Conservation (phyloP, 306 rosid species). For the Cajanus cajan region DNA sequence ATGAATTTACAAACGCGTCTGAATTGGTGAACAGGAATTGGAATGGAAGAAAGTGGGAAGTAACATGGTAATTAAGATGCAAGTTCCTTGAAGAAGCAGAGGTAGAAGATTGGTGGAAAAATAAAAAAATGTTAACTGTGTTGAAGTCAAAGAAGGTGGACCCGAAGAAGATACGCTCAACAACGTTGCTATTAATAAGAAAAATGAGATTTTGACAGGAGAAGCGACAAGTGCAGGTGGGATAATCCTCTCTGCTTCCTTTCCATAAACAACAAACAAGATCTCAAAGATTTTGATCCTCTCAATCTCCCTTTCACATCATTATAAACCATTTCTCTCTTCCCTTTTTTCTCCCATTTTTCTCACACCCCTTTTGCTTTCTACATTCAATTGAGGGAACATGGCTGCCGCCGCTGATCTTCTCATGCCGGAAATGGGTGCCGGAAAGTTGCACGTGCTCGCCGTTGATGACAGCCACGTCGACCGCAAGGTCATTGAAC, state of each 20-base stretch:
- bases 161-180: slow-evolving; percentile 24
- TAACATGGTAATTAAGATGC: not conserved
- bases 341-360: not conserved
- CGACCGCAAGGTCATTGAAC: slow-evolving; percentile 86
- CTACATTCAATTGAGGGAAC: not conserved
- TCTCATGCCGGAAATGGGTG: slow-evolving; percentile 40
- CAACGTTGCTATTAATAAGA: not conserved
- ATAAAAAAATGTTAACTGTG: not conserved
- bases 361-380: not conserved
- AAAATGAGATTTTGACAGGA: slow-evolving; percentile 38
- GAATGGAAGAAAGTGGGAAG: not conserved
- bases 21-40: too few species aligned
- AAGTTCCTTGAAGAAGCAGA: not conserved
- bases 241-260: slow-evolving; percentile 55
- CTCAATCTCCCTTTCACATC: slow-evolving; percentile 47
- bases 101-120: not conserved
- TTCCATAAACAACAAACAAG: slow-evolving; percentile 41
- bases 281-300: slow-evolving; percentile 79
- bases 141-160: slow-evolving; percentile 6
- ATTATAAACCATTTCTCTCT: slow-evolving; percentile 16
- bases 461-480: slow-evolving; percentile 92
- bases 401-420: slow-evolving; percentile 57
- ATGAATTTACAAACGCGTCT: too few species aligned
- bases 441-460: slow-evolving; percentile 71
- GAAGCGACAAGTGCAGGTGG: slow-evolving; percentile 64